Percentiles rank a stretch among this genome's conserved stretches.
phyloP scores from a whole-genome alignment of 192 early-diverging fungal species.

The Backusella macrospora region DNA sequence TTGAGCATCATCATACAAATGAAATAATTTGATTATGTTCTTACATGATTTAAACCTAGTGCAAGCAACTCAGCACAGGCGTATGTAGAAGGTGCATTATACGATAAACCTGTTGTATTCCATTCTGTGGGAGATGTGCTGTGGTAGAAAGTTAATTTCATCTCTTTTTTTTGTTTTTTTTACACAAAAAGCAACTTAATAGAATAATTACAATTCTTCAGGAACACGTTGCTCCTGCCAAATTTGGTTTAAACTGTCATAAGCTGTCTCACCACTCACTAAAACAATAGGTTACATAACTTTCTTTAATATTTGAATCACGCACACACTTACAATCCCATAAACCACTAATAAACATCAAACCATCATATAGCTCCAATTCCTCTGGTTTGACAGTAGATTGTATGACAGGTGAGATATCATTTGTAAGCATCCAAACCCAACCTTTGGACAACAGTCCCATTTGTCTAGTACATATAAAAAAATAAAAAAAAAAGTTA shows the following conservation, averaged over 20 bases:
- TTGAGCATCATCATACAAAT: not conserved
- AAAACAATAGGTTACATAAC: constrained; percentile 18
- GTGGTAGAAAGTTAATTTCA: not conserved
- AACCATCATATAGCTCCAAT: constrained; percentile 19
- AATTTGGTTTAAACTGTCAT: constrained; percentile 12
- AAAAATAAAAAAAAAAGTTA: not conserved
- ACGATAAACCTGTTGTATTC: constrained; percentile 17
- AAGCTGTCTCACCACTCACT: constrained; percentile 23
- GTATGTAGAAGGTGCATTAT: constrained; percentile 35
- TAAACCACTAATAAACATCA: constrained; percentile 37
- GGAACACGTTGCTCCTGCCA: constrained; percentile 20
- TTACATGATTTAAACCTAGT: constrained; percentile 31
- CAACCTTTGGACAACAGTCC: constrained; percentile 29
- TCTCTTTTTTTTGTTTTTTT: not conserved
- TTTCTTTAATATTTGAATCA: not conserved
- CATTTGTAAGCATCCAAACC: constrained; percentile 35
- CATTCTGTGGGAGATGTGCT: constrained; percentile 9
- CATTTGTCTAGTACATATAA: constrained; percentile 17
- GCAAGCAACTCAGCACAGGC: constrained; percentile 32
- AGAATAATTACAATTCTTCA: constrained; percentile 22
- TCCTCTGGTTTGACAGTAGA: not conserved
- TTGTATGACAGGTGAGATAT: constrained; percentile 9
- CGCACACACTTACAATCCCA: constrained; percentile 31
- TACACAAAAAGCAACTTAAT: not conserved
- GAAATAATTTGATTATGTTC: not conserved